Conservation (phyloP, 768 basidiomycete species). For the Tephrocybe sp. region DNA sequence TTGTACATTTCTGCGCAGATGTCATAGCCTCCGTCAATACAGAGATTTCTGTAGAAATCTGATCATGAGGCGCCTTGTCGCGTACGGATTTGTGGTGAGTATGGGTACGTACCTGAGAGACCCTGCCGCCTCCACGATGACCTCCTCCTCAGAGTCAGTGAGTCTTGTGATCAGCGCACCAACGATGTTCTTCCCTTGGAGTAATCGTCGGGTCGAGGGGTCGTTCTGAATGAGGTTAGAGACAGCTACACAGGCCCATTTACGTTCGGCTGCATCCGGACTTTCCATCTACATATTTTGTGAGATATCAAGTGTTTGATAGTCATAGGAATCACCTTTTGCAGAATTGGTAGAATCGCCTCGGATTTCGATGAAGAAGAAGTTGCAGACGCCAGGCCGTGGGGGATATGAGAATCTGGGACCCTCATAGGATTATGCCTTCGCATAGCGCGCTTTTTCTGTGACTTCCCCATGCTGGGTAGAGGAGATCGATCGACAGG, state of each 20-base stretch:
- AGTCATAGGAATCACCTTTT: conserved; percentile 58
- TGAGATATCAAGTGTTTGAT: conserved; percentile 1
- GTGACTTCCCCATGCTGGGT: conserved; percentile 84
- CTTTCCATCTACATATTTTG: conserved; percentile 62
- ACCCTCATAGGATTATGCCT: conserved; percentile 94
- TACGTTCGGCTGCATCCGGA: conserved; percentile 75
- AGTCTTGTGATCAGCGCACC: conserved; percentile 84
- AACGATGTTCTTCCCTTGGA: conserved; percentile 91
- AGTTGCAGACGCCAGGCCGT: conserved; percentile 75
- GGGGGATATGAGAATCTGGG: conserved; percentile 87
- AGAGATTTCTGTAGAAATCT: conserved; percentile 68
- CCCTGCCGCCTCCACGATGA: conserved; percentile 86
- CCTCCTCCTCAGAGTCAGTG: conserved; percentile 88
- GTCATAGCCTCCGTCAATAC: conserved; percentile 93
- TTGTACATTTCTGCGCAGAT: conserved; percentile 98
- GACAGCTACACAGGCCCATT: conserved; percentile 97
- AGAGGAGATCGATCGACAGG: neutral
- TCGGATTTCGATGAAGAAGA: conserved; percentile 74
- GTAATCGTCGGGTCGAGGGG: conserved; percentile 83
- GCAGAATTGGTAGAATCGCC: conserved; percentile 83
- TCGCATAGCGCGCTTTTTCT: conserved; percentile 82
- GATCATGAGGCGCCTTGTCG: neutral
- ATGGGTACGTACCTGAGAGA: conserved; percentile 75
- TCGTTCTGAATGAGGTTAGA: conserved; percentile 95
- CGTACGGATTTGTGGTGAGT: neutral